Evolutionary conservation across 331 rosid species (phyloP).

Genomic region (Cydonia oblonga): DNA sequence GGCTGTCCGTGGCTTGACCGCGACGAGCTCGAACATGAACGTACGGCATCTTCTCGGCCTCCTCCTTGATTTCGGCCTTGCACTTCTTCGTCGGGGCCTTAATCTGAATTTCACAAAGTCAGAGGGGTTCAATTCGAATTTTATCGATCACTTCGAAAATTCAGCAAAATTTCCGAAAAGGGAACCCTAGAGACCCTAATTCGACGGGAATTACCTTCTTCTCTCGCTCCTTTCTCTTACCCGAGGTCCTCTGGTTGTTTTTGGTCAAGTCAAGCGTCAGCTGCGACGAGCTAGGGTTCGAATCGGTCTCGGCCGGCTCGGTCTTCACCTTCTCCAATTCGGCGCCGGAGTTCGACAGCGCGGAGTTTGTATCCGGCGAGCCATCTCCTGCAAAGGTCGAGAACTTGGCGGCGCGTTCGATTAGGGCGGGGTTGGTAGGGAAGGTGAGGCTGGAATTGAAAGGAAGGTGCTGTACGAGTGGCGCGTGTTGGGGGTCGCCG

Average conservation of each 20-base stretch:
- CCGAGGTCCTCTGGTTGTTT: conserved; percentile 41
- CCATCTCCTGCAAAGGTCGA: conserved; percentile 54
- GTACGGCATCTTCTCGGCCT: conserved; percentile 69
- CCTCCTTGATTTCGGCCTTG: conserved; percentile 48
- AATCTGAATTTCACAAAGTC: conserved; percentile 37
- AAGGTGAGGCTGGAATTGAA: conserved; percentile 43
- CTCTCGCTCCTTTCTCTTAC: conserved; percentile 89
- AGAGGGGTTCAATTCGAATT: not conserved
- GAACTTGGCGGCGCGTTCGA: conserved; percentile 69
- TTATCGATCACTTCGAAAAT: not conserved
- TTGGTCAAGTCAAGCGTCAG: conserved; percentile 36
- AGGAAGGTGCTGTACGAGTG: conserved; percentile 7
- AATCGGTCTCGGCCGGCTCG: conserved; percentile 75
- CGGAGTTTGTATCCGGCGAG: conserved; percentile 36
- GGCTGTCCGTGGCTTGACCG: conserved; percentile 98
- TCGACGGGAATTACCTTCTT: conserved; percentile 53
- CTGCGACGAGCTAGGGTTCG: conserved; percentile 54
- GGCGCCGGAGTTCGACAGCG: conserved; percentile 26
- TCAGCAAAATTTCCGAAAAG: conserved; percentile 4
- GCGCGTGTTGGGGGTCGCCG: conserved; percentile 3
- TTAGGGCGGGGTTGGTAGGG: conserved; percentile 41
- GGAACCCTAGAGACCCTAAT: conserved; percentile 28
- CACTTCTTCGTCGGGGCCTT: conserved; percentile 63
- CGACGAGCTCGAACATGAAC: conserved; percentile 99
- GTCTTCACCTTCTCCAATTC: conserved; percentile 67